Conservation (phyloP, 352 stramenopile species). For the Phytophthora constricta region DNA sequence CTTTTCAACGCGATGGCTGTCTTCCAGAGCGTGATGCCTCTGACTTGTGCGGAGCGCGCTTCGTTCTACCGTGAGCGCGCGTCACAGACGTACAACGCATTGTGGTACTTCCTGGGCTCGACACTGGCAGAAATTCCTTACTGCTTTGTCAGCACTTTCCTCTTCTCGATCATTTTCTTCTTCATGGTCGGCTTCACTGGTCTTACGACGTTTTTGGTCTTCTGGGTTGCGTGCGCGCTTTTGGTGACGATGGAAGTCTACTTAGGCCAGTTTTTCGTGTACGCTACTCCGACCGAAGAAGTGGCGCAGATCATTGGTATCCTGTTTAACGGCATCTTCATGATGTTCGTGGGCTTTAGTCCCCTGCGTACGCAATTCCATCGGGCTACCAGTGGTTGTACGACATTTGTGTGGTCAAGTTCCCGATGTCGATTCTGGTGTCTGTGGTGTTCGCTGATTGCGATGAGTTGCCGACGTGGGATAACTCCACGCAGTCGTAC, state of each 20-base stretch:
- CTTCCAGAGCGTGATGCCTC: slow-evolving; percentile 59
- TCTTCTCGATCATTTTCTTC: background rate
- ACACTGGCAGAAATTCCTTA: slow-evolving; percentile 58
- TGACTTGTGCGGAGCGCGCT: slow-evolving; percentile 77
- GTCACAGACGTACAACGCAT: slow-evolving; percentile 73
- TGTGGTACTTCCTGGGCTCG: slow-evolving; percentile 45
- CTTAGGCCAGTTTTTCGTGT: slow-evolving; percentile 1
- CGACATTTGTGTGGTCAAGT: slow-evolving; percentile 18
- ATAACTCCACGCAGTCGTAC: slow-evolving; percentile 25
- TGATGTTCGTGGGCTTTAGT: slow-evolving; percentile 33
- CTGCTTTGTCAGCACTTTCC: background rate
- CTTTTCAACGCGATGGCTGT: slow-evolving; percentile 58
- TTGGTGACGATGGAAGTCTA: slow-evolving; percentile 8
- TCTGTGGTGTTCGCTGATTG: slow-evolving; percentile 31
- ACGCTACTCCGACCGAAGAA: background rate
- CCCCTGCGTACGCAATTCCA: slow-evolving; percentile 24
- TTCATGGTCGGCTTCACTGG: slow-evolving; percentile 30
- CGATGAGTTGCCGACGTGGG: slow-evolving; percentile 20
- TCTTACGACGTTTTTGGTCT: background rate
- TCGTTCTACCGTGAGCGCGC: slow-evolving; percentile 87
- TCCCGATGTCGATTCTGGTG: slow-evolving; percentile 25
- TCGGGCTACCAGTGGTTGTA: slow-evolving; percentile 14
- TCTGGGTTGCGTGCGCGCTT: slow-evolving; percentile 14
- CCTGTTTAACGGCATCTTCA: slow-evolving; percentile 33
- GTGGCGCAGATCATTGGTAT: slow-evolving; percentile 20